Base-by-base conservation (phyloP, 371 early-diverging fungal genomes). In the Mucor irregularis region DNA sequence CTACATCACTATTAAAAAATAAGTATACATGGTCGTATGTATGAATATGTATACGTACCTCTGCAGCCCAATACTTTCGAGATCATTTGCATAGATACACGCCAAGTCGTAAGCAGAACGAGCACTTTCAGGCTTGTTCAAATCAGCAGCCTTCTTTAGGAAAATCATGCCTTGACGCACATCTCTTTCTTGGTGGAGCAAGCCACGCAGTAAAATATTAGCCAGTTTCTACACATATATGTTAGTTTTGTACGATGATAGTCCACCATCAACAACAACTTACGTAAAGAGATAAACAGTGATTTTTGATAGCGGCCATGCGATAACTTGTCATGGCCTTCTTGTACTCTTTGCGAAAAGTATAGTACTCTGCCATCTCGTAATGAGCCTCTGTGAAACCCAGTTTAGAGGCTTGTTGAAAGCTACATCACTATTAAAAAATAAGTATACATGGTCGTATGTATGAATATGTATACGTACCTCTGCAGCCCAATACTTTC, bases 321-420 rank as follows among this genome's bases (percentile, higher is more conserved):
- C 82, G 79, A 74, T 89, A 94, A 61, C 85, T 84, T 49, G 86
- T 79, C 19, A 90, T 71, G 0, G 94, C 84, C 49, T 87, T 85
- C 49, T 69, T 76, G 30, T 63, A 69, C 49, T 88, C 85, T 51
- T 80, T 80, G 44, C 81, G 81, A 25, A 75, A 73, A 59, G 90
- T 91, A 39, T 56, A 70, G 21, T 64, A 70, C 42, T 66, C 62
- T 4, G 66, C 76, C 19, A 75, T 38, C 35, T 68, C 68, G 51
- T 73, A 68, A 35, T 68, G 62, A 4, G 67, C 71, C 14, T 76
- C 73, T 2, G 53, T 59, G 37, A 61, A 66, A 13, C 66, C 71
- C 19, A 47, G 38, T 22, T 73, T 71, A 11, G 76, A 69, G n/a
- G 68, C 61, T 24, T 50, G 54, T 37, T 71, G 71, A 53, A 82